Conservation (phyloP, 2,329 filamentous ascomycete species). For the Thielaviopsis euricoi region DNA sequence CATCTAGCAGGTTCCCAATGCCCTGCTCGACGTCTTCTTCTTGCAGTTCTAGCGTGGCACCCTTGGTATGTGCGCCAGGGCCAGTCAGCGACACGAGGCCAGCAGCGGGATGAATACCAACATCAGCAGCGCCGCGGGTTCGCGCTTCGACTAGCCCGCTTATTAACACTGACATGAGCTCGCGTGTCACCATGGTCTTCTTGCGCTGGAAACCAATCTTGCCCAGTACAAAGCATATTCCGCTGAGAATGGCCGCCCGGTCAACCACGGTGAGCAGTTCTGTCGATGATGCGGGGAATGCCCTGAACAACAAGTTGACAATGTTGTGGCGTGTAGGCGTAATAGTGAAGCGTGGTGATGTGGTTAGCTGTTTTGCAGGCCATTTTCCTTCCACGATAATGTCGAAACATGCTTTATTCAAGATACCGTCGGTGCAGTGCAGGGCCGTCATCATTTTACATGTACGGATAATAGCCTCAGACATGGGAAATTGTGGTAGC, state of each 20-base stretch:
- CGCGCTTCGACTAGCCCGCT: constrained; percentile 77
- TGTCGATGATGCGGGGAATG: constrained; percentile 49
- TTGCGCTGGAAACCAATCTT: constrained; percentile 69
- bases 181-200: constrained; percentile 76
- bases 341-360: constrained; percentile 39
- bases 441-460: constrained; percentile 52
- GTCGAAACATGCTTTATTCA: constrained; percentile 43
- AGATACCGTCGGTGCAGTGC: constrained; percentile 45
- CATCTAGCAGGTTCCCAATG: constrained; percentile 44
- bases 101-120: constrained; percentile 85
- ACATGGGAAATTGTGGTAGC: constrained; percentile 52
- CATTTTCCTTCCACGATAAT: constrained; percentile 48
- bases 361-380: constrained; percentile 31
- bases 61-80: constrained; percentile 30
- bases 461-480: constrained; percentile 58
- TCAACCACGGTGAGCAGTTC: constrained; percentile 59
- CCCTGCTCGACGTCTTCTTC: constrained; percentile 50
- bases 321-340: constrained; percentile 46
- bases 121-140: constrained; percentile 86
- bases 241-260: constrained; percentile 62
- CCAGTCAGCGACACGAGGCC: constrained; percentile 59
- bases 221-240: constrained; percentile 74
- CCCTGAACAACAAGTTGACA: constrained; percentile 46
- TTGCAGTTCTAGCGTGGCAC: constrained; percentile 34
- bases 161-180: constrained; percentile 69